Evolutionary conservation across 2,329 filamentous ascomycete genomes (phyloP), one percentile per base, ranked within the genome.

Genomic region (Fusarium sterilihyphosum): DNA sequence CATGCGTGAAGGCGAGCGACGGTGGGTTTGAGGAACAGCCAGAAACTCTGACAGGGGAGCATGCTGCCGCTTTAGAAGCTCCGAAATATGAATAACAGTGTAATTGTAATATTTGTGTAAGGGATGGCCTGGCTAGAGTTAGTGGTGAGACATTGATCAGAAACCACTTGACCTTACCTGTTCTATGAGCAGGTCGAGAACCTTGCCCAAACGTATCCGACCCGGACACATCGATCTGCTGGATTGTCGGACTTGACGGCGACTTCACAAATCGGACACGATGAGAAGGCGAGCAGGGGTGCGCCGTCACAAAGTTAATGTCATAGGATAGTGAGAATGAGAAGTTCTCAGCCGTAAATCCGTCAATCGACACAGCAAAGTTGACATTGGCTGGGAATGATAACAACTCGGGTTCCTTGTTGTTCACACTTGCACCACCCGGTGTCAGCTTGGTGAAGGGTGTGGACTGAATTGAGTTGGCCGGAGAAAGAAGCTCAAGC

Each of bases 261-360:
- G 89, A 89, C 78, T 88, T 90, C 58, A 92, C 78, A 62, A 91
- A 87, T 70, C 86, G 88, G 6, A 90, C 87, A 63, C 87, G 85
- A 58, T 85, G 85, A 3, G 89, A 90, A 4, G 88, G 87, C 10
- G 88, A 86, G 75, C 91, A 93, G 1, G 91, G 91, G 73, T 92
- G 90, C 1, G 90, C 90, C 2, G 91, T 92, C 24, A 92, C 88
- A 78, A 92, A 92, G 74, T 88, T 88, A 29, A 92, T 85, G 66
- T 92, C 90, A 73, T 90, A 88, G 11, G 82, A 81, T 16, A 93
- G 80, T 2, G 85, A 77, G 59, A 87, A 85, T 4, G 83, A 84
- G 60, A 86, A 75, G 63, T 86, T 82, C 50, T 85, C 82, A 3
- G 84, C 82, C 5, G 81, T 77, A 5, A 83, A 81, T 37, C 85